Evolutionary conservation across 352 stramenopile genomes (phyloP).

Genomic region (Pythium phragmiticola): DNA sequence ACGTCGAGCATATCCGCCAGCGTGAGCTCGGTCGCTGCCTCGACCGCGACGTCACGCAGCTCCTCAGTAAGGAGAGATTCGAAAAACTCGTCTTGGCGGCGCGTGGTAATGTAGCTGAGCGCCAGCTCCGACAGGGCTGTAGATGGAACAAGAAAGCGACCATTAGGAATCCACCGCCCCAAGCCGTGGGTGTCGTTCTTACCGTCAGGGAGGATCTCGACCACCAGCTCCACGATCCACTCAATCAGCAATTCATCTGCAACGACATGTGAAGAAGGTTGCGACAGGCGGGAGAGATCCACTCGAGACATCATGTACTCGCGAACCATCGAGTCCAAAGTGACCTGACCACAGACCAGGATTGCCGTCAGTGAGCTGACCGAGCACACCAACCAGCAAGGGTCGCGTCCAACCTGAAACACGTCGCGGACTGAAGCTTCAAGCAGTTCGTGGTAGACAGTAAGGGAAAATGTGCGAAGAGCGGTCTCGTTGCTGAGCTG

Average conservation of each 20-base stretch:
- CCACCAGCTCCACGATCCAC: conserved; percentile 33
- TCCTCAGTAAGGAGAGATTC: conserved; percentile 2
- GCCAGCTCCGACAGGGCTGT: conserved; percentile 35
- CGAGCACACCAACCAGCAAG: neutral
- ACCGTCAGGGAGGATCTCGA: conserved; percentile 41
- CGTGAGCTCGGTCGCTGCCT: conserved; percentile 11
- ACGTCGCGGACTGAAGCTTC: conserved; percentile 28
- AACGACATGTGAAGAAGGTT: conserved; percentile 20
- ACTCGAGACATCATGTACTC: conserved; percentile 35
- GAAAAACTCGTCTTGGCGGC: neutral
- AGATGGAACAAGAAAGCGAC: neutral
- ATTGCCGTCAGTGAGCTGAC: neutral
- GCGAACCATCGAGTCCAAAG: conserved; percentile 36
- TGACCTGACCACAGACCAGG: conserved; percentile 1
- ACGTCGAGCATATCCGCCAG: neutral
- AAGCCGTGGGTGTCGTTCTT: neutral
- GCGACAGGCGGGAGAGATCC: conserved; percentile 36
- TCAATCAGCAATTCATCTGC: conserved; percentile 38
- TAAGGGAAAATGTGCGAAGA: neutral
- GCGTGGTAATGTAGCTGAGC: conserved; percentile 9
- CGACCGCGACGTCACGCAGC: conserved; percentile 9
- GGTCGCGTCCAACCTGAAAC: conserved; percentile 28
- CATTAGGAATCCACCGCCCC: neutral
- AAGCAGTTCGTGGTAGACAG: conserved; percentile 13
- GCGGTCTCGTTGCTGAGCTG: neutral